These are phyloP conservation scores for Hanseniaspora valbyensis DNA, from an alignment of 805 yeast species.

Conservation along the genomic window DNA sequence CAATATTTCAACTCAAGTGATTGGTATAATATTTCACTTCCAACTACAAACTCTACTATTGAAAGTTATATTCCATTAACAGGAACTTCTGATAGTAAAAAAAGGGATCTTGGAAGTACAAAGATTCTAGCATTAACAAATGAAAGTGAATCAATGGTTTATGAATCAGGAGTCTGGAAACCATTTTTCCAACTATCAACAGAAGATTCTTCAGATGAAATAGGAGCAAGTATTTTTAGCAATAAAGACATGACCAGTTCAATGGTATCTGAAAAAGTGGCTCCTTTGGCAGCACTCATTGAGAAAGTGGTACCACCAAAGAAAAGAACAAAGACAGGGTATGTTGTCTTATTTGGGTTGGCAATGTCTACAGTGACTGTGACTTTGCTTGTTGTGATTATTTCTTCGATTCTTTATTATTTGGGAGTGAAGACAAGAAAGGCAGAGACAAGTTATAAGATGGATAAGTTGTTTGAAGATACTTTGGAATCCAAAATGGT, in stretches of 20 bases:
- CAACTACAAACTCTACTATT: neutral
- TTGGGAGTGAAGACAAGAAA: constrained; percentile 29
- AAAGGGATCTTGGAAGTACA: neutral
- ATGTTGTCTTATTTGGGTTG: constrained; percentile 55
- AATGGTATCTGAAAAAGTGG: constrained; percentile 21
- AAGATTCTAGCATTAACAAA: constrained; percentile 19
- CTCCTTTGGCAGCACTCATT: constrained; percentile 24
- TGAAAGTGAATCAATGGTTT: constrained; percentile 21
- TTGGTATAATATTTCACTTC: constrained; percentile 4
- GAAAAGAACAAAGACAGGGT: constrained; percentile 39
- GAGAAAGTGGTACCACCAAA: constrained; percentile 13
- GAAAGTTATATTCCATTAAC: neutral
- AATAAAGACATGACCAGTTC: constrained; percentile 29
- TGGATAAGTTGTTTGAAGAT: constrained; percentile 34
- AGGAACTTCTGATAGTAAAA: neutral
- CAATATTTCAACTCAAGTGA: constrained; percentile 4
- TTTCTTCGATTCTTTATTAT: constrained; percentile 25
- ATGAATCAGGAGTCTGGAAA: constrained; percentile 23
- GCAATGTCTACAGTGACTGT: constrained; percentile 53
- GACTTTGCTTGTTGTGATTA: constrained; percentile 33
- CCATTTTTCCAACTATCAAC: constrained; percentile 20
- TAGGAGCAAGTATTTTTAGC: constrained; percentile 28
- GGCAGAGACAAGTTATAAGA: constrained; percentile 29
- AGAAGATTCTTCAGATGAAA: constrained; percentile 16
- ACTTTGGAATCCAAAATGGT: constrained; percentile 53